Conservation (phyloP, 2,329 filamentous ascomycete species). For the Truncatella angustata region DNA sequence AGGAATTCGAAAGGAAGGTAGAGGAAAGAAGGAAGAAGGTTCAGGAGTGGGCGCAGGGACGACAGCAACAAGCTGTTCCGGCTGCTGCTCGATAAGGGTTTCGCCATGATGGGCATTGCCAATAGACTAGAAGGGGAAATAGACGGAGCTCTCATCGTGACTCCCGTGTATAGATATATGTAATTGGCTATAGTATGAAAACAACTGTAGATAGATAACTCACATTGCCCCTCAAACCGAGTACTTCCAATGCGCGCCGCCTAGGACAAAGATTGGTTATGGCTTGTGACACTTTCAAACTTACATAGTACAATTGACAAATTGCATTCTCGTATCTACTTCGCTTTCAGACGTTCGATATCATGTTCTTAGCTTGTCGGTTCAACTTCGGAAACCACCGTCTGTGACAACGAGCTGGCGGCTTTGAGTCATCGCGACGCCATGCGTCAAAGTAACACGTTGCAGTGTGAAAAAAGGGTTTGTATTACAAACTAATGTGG, state of each 20-base stretch:
- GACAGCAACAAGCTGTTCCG: slow-evolving; percentile 1
- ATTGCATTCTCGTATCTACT: no score
- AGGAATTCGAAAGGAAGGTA: slow-evolving; percentile 58
- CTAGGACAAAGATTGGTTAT: no score
- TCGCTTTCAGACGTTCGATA: no score
- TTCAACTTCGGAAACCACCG: slow-evolving; percentile 3
- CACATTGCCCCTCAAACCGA: no score
- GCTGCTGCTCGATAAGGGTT: slow-evolving; percentile 1
- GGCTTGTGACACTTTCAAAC: no score
- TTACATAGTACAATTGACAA: no score
- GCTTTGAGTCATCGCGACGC: slow-evolving; percentile 2
- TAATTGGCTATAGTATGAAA: no score
- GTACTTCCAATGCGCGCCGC: no score
- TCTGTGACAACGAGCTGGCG: background rate
- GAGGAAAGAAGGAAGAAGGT: slow-evolving; percentile 49
- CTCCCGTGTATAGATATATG: background rate
- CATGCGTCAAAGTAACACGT: slow-evolving; percentile 10
- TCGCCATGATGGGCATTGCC: no score
- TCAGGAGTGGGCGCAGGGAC: slow-evolving; percentile 42
- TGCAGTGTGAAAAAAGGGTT: background rate
- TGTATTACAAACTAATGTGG: background rate
- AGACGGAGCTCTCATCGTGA: background rate
- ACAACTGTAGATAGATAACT: no score
- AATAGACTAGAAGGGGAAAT: slow-evolving; percentile 3
- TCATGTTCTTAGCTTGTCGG: background rate